These are phyloP conservation scores for Cyclotella baltica DNA, from an alignment of 108 stramenopile species.

Conservation along the genomic window DNA sequence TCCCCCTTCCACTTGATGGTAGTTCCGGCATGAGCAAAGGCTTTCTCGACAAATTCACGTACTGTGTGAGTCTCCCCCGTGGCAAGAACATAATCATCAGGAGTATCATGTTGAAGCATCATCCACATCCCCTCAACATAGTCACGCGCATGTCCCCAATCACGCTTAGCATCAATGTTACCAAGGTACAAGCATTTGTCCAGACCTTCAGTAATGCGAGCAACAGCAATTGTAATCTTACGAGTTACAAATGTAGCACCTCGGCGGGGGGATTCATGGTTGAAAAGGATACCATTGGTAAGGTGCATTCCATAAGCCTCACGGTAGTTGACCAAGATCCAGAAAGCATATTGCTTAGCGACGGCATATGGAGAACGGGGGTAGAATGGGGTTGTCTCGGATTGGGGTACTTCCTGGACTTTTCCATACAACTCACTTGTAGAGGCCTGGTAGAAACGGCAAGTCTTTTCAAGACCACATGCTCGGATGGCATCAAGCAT, in stretches of 20 bases:
- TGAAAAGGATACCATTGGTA: conserved; percentile 98
- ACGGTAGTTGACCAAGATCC: conserved; percentile 99
- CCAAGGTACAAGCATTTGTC: conserved; percentile 95
- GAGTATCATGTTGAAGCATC: conserved; percentile 95
- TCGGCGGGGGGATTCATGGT: conserved; percentile 98
- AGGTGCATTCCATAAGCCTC: conserved; percentile 99
- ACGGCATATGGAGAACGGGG: conserved; percentile 99
- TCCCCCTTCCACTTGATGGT: conserved; percentile 93
- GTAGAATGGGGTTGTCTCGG: conserved; percentile 99
- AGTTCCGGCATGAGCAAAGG: conserved; percentile 87
- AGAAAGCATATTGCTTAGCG: conserved; percentile 99
- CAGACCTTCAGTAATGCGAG: conserved; percentile 84
- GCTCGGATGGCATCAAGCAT: conserved; percentile 99
- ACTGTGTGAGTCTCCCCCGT: conserved; percentile 98
- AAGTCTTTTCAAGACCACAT: conserved; percentile 82
- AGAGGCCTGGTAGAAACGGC: conserved; percentile 97
- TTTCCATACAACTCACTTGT: conserved; percentile 99
- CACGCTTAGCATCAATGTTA: conserved; percentile 98
- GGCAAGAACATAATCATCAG: conserved; percentile 98
- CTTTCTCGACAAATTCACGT: conserved; percentile 96
- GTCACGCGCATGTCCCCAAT: conserved; percentile 99
- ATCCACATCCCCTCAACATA: conserved; percentile 99
- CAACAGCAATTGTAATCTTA: conserved; percentile 96
- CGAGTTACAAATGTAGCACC: conserved; percentile 99
- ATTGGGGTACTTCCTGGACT: conserved; percentile 98